Percentiles rank a stretch among this genome's conserved stretches.
Conservation (phyloP, 306 rosid species). For the Pyrus pyrifolia region DNA sequence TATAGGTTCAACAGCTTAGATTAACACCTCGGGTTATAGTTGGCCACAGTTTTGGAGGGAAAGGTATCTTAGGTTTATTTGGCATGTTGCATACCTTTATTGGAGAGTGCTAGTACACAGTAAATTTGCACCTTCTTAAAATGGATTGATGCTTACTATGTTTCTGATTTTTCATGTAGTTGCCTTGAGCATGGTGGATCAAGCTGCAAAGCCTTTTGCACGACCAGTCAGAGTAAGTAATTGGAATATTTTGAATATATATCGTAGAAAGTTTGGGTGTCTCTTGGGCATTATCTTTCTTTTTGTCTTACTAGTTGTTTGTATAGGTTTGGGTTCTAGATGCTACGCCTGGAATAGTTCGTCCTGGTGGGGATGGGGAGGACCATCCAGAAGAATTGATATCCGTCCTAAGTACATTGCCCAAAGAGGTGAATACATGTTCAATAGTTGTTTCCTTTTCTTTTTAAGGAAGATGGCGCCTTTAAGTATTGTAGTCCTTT, state of each 20-base stretch:
- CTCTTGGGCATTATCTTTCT: background rate
- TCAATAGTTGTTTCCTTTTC: constrained; percentile 11
- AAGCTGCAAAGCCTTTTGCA: constrained; percentile 97
- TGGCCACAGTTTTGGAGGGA: constrained; percentile 98
- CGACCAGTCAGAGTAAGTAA: constrained; percentile 74
- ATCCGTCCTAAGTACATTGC: constrained; percentile 62
- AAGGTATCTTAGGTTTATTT: constrained; percentile 40
- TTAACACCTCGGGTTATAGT: constrained; percentile 83
- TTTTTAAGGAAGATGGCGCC: background rate
- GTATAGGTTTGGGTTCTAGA: constrained; percentile 87
- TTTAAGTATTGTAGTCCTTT: background rate
- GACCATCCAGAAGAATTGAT: constrained; percentile 92
- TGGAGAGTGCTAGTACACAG: background rate
- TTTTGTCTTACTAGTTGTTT: background rate
- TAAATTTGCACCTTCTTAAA: background rate
- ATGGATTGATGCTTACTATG: constrained; percentile 15
- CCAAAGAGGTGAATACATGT: constrained; percentile 52
- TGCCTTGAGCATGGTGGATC: constrained; percentile 93
- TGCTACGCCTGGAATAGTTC: constrained; percentile 87
- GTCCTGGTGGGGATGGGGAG: constrained; percentile 90
- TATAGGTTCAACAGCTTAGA: constrained; percentile 66
- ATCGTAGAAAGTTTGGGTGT: background rate
- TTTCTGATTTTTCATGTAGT: constrained; percentile 40
- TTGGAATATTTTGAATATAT: background rate
- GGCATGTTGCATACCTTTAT: background rate